Evolutionary conservation across 331 rosid genomes (phyloP), one percentile per base, ranked within the genome.

Genomic region (Rosa hybrid): DNA sequence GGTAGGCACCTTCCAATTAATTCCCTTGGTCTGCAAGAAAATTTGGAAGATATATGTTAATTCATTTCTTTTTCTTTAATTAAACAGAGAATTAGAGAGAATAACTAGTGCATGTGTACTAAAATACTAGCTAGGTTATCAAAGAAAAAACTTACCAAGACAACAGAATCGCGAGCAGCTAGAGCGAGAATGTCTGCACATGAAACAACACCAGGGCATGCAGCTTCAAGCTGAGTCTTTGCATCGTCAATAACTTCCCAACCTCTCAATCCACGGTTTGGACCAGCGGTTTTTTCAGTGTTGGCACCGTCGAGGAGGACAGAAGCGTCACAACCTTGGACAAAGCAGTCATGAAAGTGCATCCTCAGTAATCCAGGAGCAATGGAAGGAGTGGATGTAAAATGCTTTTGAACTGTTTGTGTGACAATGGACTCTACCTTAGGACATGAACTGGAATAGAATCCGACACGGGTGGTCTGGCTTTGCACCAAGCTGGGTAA

Each of bases 341-440:
- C 96, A 10, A 94, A 92, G 71, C 98, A 94, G 16, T 94, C 98
- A 4, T 94, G 98, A 79, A 91, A 94, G 62, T 89, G 96, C 94
- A 92, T 72, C 72, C 98, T 87, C 13, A 94, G 80, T 38, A 94
- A 27, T 0, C 92, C 96, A 2, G 98, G 90, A 39, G 98, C 96
- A 4, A 88, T 17, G 7, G 90, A 5, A 11, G 88, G 83, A 44
- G 88, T 72, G 5, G 92, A 84, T 0, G 56, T 57, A 62, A 90
- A 69, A 74, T 92, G 96, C 11, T 91, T 38, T 41, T 72, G 46
- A 16, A 92, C 94, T 0, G 94, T 82, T 3, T 92, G 77, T 7
- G 20, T 75, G 49, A 94, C 92, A 38, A 92, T 94, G 64, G 87
- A 86, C 83, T 94, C 97, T 0, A 83, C 98, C 34, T 20, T 46